Conservation (phyloP, 2,329 filamentous ascomycete species). For the Delphinella strobiligena region DNA sequence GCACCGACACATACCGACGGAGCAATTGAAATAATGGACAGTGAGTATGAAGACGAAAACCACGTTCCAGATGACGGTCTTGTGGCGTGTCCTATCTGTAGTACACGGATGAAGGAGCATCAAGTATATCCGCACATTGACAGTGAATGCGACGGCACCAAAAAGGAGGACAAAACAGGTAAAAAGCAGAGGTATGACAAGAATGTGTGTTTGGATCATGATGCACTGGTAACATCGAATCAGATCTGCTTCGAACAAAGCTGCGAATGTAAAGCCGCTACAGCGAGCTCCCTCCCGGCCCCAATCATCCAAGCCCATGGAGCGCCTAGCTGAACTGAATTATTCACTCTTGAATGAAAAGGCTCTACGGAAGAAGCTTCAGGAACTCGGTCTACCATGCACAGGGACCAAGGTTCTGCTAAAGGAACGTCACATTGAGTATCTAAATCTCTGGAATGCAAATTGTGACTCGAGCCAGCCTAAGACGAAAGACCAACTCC, state of each 20-base stretch:
- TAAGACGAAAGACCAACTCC: slow-evolving; percentile 56
- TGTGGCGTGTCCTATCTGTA: slow-evolving; percentile 78
- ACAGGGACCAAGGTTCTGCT: slow-evolving; percentile 57
- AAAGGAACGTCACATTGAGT: slow-evolving; percentile 76
- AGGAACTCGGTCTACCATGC: slow-evolving; percentile 65
- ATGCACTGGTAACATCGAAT: no score
- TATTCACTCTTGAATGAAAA: slow-evolving; percentile 79
- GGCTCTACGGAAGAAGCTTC: slow-evolving; percentile 66
- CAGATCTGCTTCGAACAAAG: neutral
- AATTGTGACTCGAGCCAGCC: slow-evolving; percentile 79
- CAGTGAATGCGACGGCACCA: slow-evolving; percentile 33
- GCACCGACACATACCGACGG: slow-evolving; percentile 16
- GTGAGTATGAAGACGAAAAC: slow-evolving; percentile 23
- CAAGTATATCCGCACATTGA: slow-evolving; percentile 75
- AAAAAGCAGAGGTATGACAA: slow-evolving; percentile 11
- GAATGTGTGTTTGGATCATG: neutral
- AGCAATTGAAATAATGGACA: slow-evolving; percentile 29
- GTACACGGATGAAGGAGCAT: slow-evolving; percentile 63
- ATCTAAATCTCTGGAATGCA: slow-evolving; percentile 92
- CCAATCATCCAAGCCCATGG: slow-evolving; percentile 23
- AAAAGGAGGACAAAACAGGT: slow-evolving; percentile 24
- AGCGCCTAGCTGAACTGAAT: slow-evolving; percentile 67
- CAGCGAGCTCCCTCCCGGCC: neutral
- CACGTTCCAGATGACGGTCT: slow-evolving; percentile 53
- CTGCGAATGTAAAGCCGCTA: slow-evolving; percentile 6